Evolutionary conservation across 805 yeast species (phyloP).

Genomic region (Starmerella gropengiesseri): DNA sequence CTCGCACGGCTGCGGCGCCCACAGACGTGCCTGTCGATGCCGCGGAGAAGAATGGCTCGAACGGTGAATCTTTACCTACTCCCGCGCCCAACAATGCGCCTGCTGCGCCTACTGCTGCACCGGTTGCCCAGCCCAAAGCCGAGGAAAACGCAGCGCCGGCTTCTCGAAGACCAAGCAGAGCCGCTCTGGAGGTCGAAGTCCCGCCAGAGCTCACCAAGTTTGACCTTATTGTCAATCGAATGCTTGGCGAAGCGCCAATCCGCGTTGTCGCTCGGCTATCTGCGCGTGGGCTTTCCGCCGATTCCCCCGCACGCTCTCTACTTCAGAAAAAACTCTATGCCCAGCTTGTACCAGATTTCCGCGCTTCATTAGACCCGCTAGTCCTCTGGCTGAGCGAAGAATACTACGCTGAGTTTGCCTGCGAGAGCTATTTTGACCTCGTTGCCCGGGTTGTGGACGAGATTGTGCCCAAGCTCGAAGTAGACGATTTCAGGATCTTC

Average conservation of each 20-base stretch:
- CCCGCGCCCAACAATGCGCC: no score
- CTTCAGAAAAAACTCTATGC: conserved; percentile 62
- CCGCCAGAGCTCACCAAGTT: conserved; percentile 13
- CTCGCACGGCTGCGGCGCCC: not conserved
- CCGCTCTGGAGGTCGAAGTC: conserved; percentile 18
- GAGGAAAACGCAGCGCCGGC: not conserved
- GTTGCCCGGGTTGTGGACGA: conserved; percentile 62
- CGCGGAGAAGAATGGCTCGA: not conserved
- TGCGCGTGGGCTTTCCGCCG: conserved; percentile 52
- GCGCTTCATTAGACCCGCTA: conserved; percentile 57
- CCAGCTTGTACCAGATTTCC: conserved; percentile 63
- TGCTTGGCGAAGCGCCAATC: conserved; percentile 16
- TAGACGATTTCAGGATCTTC: conserved; percentile 66
- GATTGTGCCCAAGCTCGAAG: conserved; percentile 73
- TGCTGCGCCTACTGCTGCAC: not conserved
- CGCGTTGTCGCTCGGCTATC: conserved; percentile 19
- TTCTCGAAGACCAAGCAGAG: conserved; percentile 15
- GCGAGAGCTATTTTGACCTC: conserved; percentile 81
- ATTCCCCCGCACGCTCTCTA: conserved; percentile 32
- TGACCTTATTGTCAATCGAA: conserved; percentile 12
- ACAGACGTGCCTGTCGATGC: not conserved
- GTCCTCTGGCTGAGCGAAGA: conserved; percentile 94
- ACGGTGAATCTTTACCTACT: no score
- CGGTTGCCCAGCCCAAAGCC: not conserved
- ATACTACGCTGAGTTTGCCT: conserved; percentile 73